These are phyloP conservation scores for Clitopilus hobsonii DNA, from an alignment of 768 basidiomycete species.

Conservation along the genomic window DNA sequence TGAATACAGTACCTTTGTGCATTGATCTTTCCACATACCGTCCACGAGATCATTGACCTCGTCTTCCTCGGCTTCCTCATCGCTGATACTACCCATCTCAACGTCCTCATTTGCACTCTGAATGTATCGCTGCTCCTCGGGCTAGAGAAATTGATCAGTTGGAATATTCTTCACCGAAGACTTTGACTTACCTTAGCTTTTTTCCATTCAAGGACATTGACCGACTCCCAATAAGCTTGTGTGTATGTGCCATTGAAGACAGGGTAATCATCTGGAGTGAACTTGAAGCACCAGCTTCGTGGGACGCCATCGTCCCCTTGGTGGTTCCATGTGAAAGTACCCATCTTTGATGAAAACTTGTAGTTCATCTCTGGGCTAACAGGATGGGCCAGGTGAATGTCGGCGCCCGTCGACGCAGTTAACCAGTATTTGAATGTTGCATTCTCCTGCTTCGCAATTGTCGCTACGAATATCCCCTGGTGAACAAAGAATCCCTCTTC, in stretches of 20 bases:
- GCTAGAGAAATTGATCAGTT: slow-evolving; percentile 17
- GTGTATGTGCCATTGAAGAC: slow-evolving; percentile 61
- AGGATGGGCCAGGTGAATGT: slow-evolving; percentile 53
- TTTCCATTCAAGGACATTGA: slow-evolving; percentile 67
- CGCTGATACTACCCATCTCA: slow-evolving; percentile 77
- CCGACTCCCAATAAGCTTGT: slow-evolving; percentile 73
- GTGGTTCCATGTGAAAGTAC: slow-evolving; percentile 89
- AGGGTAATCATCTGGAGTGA: slow-evolving; percentile 53
- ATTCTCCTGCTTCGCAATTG: slow-evolving; percentile 42
- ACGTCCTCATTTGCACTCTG: slow-evolving; percentile 79
- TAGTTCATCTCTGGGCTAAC: slow-evolving; percentile 70
- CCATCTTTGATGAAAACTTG: slow-evolving; percentile 53
- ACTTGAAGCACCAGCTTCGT: slow-evolving; percentile 82
- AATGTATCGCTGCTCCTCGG: slow-evolving; percentile 86
- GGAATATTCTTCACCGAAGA: slow-evolving; percentile 1
- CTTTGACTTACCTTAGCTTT: slow-evolving; percentile 70
- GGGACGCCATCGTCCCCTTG: slow-evolving; percentile 45
- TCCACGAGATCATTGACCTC: slow-evolving; percentile 63
- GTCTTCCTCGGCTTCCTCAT: slow-evolving; percentile 78
- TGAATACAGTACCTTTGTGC: not conserved
- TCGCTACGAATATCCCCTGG: slow-evolving; percentile 51
- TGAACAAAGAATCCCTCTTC: slow-evolving; percentile 34
- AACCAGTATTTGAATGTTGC: slow-evolving; percentile 56
- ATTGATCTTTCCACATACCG: slow-evolving; percentile 32
- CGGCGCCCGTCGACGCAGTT: slow-evolving; percentile 44